Evolutionary conservation across 73 alveolate species (phyloP), one percentile per base, ranked within the genome.

Genomic region (Paramecium bursaria): DNA sequence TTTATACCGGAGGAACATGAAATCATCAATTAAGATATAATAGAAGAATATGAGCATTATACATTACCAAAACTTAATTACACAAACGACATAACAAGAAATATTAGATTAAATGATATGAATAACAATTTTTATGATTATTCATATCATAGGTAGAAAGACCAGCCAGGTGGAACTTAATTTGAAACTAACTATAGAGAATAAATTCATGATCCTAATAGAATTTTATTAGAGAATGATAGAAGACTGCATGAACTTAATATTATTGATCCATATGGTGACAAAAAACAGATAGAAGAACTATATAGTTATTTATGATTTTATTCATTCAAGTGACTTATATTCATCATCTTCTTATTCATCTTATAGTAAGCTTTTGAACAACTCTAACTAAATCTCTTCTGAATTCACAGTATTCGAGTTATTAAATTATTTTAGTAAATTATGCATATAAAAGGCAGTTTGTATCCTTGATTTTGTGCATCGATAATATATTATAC

Each of bases 301-400:
- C 27, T 67, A 15, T 67, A 67, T 67, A 47, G 44, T 67, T 67
- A 67, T 67, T 67, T 67, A 67, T 67, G 82, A 67, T n/a, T n/a
- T n/a, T n/a, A n/a, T n/a, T n/a, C n/a, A n/a, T n/a, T n/a, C n/a
- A n/a, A n/a, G n/a, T n/a, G n/a, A n/a, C n/a, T n/a, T n/a, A n/a
- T n/a, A n/a, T n/a, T n/a, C n/a, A n/a, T n/a, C n/a, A n/a, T n/a
- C n/a, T n/a, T n/a, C n/a, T n/a, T n/a, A n/a, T n/a, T n/a, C n/a
- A n/a, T n/a, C n/a, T n/a, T n/a, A n/a, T n/a, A n/a, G n/a, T n/a
- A n/a, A n/a, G n/a, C n/a, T n/a, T n/a, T n/a, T n/a, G n/a, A n/a
- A n/a, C n/a, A n/a, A n/a, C n/a, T n/a, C n/a, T n/a, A n/a, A n/a
- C n/a, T n/a, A n/a, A n/a, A n/a, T n/a, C n/a, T n/a, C n/a, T n/a